Evolutionary conservation across 306 rosid species (phyloP).

Genomic region (Macrotyloma uniflorum): DNA sequence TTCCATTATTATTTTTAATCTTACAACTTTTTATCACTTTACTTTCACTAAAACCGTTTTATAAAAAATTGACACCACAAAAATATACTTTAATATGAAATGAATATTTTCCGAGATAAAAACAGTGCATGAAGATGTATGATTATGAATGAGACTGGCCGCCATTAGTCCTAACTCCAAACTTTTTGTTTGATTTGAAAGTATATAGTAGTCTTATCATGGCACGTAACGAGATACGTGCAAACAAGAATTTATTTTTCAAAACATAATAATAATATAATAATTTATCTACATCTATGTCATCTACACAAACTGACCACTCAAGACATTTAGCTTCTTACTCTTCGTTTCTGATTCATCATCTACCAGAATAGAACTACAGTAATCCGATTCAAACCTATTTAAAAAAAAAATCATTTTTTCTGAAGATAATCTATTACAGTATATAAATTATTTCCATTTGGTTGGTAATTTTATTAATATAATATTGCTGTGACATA

Average conservation of each 20-base stretch:
- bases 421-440: too few species aligned
- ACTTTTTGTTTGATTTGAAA: constrained; percentile 16
- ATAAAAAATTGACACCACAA: too few species aligned
- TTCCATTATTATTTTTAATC: constrained; percentile 42
- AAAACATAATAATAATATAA: background rate
- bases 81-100: background rate
- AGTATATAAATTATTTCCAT: too few species aligned
- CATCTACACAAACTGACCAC: background rate
- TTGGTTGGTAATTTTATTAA: too few species aligned
- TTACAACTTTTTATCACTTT: background rate
- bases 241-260: constrained; percentile 1
- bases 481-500: too few species aligned
- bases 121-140: constrained; percentile 16
- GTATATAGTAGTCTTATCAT: background rate
- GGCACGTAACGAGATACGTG: background rate
- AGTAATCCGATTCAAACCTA: background rate
- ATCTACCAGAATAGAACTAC: background rate
- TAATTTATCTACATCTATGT: background rate
- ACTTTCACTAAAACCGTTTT: background rate
- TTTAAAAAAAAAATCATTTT: background rate
- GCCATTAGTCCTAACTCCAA: background rate
- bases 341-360: background rate
- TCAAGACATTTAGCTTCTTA: background rate
- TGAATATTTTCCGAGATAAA: background rate
- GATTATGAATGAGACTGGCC: constrained; percentile 26